Evolutionary conservation across 2,329 filamentous ascomycete genomes (phyloP).

Genomic region (Fusarium pininemorale): DNA sequence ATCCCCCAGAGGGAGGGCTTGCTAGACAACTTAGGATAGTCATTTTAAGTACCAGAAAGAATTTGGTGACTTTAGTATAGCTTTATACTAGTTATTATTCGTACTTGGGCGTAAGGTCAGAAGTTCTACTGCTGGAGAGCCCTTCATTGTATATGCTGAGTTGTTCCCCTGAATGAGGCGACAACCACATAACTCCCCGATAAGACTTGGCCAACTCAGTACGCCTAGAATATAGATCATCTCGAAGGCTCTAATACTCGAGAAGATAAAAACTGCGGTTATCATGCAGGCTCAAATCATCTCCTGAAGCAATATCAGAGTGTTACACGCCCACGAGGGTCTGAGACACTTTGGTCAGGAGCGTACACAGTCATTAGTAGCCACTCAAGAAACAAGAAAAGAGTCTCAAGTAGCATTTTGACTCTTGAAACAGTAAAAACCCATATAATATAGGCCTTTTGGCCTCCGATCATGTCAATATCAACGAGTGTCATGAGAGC

Average conservation of each 20-base stretch:
- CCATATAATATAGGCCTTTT: not conserved
- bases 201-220: no score
- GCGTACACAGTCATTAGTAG: not conserved
- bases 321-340: not conserved
- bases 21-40: not conserved
- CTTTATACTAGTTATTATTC: not conserved
- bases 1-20: not conserved
- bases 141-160: not conserved
- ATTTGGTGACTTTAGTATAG: not conserved
- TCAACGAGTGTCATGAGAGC: not conserved
- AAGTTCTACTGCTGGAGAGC: not conserved
- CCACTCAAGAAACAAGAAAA: not conserved
- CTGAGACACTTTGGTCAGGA: not conserved
- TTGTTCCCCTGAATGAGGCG: not conserved
- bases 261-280: rapidly evolving
- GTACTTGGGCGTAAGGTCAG: no score
- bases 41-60: not conserved
- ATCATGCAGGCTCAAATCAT: not conserved
- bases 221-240: no score
- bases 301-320: not conserved
- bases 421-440: rapidly evolving
- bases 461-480: not conserved
- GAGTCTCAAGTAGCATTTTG: rapidly evolving
- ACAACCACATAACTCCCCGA: no score
- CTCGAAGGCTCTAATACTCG: not conserved